Conservation (phyloP, 345 rosid genomes). For the Iberis pinnata region DNA sequence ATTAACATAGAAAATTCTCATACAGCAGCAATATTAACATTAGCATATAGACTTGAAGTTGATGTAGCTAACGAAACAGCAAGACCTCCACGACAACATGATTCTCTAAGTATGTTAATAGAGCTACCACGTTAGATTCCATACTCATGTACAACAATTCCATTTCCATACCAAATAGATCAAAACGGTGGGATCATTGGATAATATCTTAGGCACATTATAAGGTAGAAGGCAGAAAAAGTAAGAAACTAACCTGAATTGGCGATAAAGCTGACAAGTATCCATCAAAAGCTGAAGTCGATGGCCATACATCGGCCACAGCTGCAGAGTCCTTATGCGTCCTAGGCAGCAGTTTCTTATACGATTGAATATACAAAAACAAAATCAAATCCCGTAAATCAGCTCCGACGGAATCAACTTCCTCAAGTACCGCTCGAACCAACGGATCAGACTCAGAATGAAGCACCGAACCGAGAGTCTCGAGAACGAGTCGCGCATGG, state of each 20-base stretch:
- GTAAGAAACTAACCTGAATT: constrained; percentile 57
- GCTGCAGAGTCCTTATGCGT: constrained; percentile 90
- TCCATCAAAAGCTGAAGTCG: constrained; percentile 98
- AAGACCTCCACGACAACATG: constrained; percentile 8
- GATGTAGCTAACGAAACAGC: neutral
- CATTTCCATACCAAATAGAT: constrained; percentile 1
- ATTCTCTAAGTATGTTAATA: neutral
- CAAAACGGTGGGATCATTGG: no score
- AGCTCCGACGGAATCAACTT: constrained; percentile 61
- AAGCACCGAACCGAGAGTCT: constrained; percentile 82
- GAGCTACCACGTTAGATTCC: neutral
- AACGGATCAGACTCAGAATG: constrained; percentile 72
- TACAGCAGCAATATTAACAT: neutral
- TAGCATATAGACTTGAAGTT: constrained; percentile 3
- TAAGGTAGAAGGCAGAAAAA: neutral
- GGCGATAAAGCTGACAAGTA: constrained; percentile 93
- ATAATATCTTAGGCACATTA: neutral
- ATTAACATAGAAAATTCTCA: neutral
- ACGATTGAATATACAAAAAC: constrained; percentile 88
- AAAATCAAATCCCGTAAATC: constrained; percentile 80
- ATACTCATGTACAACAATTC: no score
- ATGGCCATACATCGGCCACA: constrained; percentile 98
- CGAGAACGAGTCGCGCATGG: constrained; percentile 79
- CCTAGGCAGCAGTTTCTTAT: constrained; percentile 81
- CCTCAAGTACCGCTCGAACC: constrained; percentile 43